A percentile compares a stretch with the other conserved stretches of the same genome.
Evolutionary conservation across 2,329 filamentous ascomycete species (phyloP).

Genomic region (Colletotrichum limetticola): DNA sequence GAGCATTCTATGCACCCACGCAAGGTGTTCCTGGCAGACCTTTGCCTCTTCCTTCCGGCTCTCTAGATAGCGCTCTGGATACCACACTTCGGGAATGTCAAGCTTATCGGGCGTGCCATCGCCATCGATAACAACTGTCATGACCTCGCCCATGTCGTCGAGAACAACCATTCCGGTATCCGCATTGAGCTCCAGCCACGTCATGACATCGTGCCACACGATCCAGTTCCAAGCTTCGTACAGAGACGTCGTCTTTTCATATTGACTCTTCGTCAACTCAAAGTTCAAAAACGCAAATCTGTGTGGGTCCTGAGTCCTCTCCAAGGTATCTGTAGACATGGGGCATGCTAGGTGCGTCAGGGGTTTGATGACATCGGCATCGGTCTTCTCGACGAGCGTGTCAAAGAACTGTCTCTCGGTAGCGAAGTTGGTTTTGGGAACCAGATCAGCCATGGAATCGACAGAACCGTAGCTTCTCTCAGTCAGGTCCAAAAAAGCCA

Average conservation of each 20-base stretch:
- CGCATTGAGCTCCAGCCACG: constrained; percentile 47
- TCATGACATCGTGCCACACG: constrained; percentile 58
- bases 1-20: constrained; percentile 38
- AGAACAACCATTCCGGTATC: constrained; percentile 55
- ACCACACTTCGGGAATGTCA: constrained; percentile 63
- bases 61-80: constrained; percentile 64
- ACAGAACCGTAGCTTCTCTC: constrained; percentile 69
- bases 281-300: constrained; percentile 56
- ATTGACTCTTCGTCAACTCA: constrained; percentile 48
- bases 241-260: constrained; percentile 52
- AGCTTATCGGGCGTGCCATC: constrained; percentile 55
- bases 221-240: constrained; percentile 61
- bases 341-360: constrained; percentile 43
- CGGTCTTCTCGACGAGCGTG: constrained; percentile 42
- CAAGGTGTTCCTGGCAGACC: constrained; percentile 53
- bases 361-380: constrained; percentile 40
- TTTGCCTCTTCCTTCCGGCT: constrained; percentile 56
- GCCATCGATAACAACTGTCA: constrained; percentile 58
- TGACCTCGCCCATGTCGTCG: constrained; percentile 59
- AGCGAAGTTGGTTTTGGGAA: constrained; percentile 46
- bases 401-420: constrained; percentile 58
- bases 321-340: constrained; percentile 44
- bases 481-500: constrained; percentile 71
- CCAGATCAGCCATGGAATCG: constrained; percentile 55
- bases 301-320: constrained; percentile 43